Conservation (phyloP, 805 yeast genomes). For the Candida saitoana region DNA sequence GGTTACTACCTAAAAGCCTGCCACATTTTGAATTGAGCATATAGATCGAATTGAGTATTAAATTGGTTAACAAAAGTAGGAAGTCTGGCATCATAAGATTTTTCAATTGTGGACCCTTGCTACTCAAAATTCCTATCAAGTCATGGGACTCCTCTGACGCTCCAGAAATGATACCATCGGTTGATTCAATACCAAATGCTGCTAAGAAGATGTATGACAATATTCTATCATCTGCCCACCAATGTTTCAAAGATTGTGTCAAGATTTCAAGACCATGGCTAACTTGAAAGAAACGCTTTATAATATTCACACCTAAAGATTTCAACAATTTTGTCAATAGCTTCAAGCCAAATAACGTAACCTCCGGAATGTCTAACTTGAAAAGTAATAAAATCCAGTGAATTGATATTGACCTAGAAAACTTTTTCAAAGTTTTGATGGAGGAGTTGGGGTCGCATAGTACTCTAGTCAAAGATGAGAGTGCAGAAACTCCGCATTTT, state of each 20-base stretch:
- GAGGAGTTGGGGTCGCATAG: slow-evolving; percentile 38
- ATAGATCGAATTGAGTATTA: slow-evolving; percentile 30
- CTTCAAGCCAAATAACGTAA: slow-evolving; percentile 36
- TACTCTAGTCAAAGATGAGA: slow-evolving; percentile 32
- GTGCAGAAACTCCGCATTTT: slow-evolving; percentile 29
- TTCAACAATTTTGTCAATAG: slow-evolving; percentile 49
- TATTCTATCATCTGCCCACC: slow-evolving; percentile 49
- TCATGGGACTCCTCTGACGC: slow-evolving; percentile 6
- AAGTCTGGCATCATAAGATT: slow-evolving; percentile 45
- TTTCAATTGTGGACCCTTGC: slow-evolving; percentile 7
- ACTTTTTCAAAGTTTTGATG: slow-evolving; percentile 38
- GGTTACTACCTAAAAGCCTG: slow-evolving; percentile 28
- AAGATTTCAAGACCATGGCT: slow-evolving; percentile 50
- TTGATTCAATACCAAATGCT: slow-evolving; percentile 39
- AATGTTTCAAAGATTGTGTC: slow-evolving; percentile 39
- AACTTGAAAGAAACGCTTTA: slow-evolving; percentile 43
- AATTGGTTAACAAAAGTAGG: slow-evolving; percentile 29
- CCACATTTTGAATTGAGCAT: slow-evolving; percentile 27
- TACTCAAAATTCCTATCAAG: slow-evolving; percentile 5
- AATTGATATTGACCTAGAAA: slow-evolving; percentile 52
- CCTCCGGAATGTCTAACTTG: slow-evolving; percentile 31
- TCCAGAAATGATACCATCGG: slow-evolving; percentile 3
- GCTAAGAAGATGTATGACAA: slow-evolving; percentile 40
- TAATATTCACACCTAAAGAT: slow-evolving; percentile 43
- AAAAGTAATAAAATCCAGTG: slow-evolving; percentile 63